Conservation (phyloP, 768 basidiomycete species). For the Saitozyma podzolica region DNA sequence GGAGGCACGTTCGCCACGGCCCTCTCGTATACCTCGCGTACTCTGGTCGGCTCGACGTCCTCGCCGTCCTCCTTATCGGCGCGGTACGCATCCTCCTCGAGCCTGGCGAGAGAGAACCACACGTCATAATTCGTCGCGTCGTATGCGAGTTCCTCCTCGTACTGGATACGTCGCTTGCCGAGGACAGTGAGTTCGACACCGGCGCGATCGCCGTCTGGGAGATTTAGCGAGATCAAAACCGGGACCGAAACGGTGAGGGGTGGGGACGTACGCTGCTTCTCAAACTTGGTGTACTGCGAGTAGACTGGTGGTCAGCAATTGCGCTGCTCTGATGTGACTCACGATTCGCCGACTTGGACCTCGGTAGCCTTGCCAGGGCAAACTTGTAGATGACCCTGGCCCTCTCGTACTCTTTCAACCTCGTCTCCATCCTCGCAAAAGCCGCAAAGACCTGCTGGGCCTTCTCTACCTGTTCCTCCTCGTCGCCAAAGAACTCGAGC, state of each 20-base stretch:
- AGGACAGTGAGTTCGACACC: constrained; percentile 91
- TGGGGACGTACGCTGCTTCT: constrained; percentile 71
- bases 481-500: constrained; percentile 79
- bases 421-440: constrained; percentile 96
- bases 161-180: constrained; percentile 96
- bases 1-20: constrained; percentile 96
- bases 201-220: constrained; percentile 69
- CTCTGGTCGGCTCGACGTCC: constrained; percentile 59
- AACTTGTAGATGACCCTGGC: constrained; percentile 99
- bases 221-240: not conserved
- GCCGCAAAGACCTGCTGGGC: constrained; percentile 87
- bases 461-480: constrained; percentile 82
- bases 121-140: constrained; percentile 94
- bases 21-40: constrained; percentile 91
- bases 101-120: constrained; percentile 93
- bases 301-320: constrained; percentile 59
- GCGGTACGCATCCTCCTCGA: constrained; percentile 84
- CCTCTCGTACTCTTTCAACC: constrained; percentile 93
- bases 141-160: constrained; percentile 90
- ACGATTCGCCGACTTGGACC: constrained; percentile 74
- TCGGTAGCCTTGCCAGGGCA: constrained; percentile 86
- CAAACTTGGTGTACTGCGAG: constrained; percentile 91
- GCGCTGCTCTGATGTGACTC: constrained; percentile 10
- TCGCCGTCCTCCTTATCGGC: constrained; percentile 67
- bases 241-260: no score